Evolutionary conservation across 2,329 filamentous ascomycete species (phyloP).

Genomic region (Coniochaeta sp.): DNA sequence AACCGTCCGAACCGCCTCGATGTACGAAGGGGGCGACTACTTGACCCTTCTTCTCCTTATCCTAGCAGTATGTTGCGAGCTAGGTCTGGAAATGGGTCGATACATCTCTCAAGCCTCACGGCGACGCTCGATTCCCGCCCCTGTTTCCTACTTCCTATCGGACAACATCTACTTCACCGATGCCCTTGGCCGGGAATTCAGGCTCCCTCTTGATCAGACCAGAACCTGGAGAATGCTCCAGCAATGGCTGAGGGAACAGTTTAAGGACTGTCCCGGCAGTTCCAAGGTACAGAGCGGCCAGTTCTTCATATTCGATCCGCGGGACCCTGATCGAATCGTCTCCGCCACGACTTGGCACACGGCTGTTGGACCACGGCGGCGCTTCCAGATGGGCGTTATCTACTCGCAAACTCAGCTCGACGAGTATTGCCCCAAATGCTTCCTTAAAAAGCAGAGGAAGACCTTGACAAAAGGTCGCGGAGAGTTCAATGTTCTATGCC

Average conservation of each 20-base stretch:
- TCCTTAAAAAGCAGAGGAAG: not conserved
- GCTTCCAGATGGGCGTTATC: not conserved
- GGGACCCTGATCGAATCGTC: not conserved
- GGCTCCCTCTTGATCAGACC: not conserved
- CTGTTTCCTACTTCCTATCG: too few relatives aligned
- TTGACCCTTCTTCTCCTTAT: too few relatives aligned
- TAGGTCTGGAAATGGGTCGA: too few relatives aligned
- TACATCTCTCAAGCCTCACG: too few relatives aligned
- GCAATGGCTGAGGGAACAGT: not conserved
- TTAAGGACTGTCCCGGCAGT: not conserved
- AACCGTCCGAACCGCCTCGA: too few relatives aligned
- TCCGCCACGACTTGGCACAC: not conserved
- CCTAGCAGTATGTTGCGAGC: too few relatives aligned
- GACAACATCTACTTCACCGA: not conserved
- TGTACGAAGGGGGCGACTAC: too few relatives aligned
- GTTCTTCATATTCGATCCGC: not conserved
- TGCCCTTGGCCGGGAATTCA: not conserved
- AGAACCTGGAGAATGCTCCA: not conserved
- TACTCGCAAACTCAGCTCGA: not conserved
- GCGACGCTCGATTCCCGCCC: too few relatives aligned
- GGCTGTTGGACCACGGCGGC: not conserved
- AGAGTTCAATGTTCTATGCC: too few relatives aligned
- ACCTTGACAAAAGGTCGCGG: too few relatives aligned
- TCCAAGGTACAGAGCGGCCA: not conserved
- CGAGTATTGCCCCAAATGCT: not conserved